Percentiles rank a stretch among this genome's conserved stretches.
These are phyloP conservation scores for Ogataea siamensis DNA, from an alignment of 805 yeast species.

Conservation along the genomic window DNA sequence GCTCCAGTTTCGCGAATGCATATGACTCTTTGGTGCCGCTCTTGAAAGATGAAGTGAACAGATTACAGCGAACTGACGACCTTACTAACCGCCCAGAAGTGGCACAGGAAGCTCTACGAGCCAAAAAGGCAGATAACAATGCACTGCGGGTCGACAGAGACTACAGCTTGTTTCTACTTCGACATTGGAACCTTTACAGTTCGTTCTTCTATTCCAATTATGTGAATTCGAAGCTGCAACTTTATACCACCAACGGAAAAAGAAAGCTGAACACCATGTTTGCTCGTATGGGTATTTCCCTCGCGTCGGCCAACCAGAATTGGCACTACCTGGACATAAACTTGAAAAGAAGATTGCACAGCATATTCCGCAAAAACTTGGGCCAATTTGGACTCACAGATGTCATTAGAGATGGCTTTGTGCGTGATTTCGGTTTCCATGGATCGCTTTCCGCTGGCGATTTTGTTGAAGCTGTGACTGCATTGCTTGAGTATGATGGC, in stretches of 20 bases:
- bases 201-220: slow-evolving; percentile 88
- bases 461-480: slow-evolving; percentile 84
- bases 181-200: slow-evolving; percentile 93
- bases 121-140: slow-evolving; percentile 33
- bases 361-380: slow-evolving; percentile 66
- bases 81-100: slow-evolving; percentile 8
- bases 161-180: slow-evolving; percentile 76
- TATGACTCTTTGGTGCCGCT: slow-evolving; percentile 72
- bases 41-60: slow-evolving; percentile 75
- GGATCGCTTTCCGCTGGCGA: slow-evolving; percentile 91
- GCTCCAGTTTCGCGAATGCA: slow-evolving; percentile 67
- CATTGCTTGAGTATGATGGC: slow-evolving; percentile 73
- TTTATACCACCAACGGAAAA: slow-evolving; percentile 92
- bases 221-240: slow-evolving; percentile 78
- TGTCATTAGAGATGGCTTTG: slow-evolving; percentile 79
- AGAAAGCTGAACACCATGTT: slow-evolving; percentile 84
- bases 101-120: slow-evolving; percentile 22
- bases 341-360: slow-evolving; percentile 69
- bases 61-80: slow-evolving; percentile 47
- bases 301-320: slow-evolving; percentile 82
- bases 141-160: slow-evolving; percentile 71
- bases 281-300: slow-evolving; percentile 93
- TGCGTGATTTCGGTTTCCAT: slow-evolving; percentile 81
- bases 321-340: slow-evolving; percentile 89
- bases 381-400: slow-evolving; percentile 80